phyloP scores from a whole-genome alignment of 805 yeast genomes.

The Schizosaccharomyces cryophilus region DNA sequence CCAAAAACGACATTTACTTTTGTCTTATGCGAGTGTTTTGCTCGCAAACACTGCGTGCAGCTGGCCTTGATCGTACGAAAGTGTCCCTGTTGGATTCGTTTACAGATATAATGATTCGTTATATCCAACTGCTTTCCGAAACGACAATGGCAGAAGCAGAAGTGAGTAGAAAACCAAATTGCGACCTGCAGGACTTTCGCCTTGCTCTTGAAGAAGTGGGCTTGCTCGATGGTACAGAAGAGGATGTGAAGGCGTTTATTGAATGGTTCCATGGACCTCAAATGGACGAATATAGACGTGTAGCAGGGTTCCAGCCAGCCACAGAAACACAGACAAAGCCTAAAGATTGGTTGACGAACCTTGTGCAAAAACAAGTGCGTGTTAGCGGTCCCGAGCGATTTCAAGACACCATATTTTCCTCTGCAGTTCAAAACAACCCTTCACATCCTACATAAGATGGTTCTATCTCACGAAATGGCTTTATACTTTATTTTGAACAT shows the following conservation, averaged over 20 bases:
- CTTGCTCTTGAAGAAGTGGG: neutral
- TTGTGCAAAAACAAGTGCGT: neutral
- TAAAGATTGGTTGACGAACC: neutral
- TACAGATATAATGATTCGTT: neutral
- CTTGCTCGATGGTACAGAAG: neutral
- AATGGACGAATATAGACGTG: neutral
- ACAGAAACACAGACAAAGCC: neutral
- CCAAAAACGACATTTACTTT: neutral
- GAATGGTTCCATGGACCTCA: conserved; percentile 1
- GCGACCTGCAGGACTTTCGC: neutral
- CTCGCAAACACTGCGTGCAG: conserved; percentile 1
- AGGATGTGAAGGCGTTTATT: neutral
- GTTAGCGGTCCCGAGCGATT: neutral
- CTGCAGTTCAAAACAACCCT: neutral
- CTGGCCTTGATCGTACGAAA: neutral
- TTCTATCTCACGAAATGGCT: too few relatives aligned
- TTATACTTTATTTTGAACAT: too few relatives aligned
- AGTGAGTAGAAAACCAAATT: neutral
- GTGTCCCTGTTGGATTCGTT: neutral
- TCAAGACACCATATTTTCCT: neutral
- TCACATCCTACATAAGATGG: too few relatives aligned
- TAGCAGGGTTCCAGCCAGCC: neutral
- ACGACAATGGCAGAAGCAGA: neutral
- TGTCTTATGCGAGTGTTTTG: neutral
- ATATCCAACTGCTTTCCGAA: neutral